Evolutionary conservation across 805 yeast genomes (phyloP), one percentile per base, ranked within the genome.

Genomic region (Candida xyloterini): DNA sequence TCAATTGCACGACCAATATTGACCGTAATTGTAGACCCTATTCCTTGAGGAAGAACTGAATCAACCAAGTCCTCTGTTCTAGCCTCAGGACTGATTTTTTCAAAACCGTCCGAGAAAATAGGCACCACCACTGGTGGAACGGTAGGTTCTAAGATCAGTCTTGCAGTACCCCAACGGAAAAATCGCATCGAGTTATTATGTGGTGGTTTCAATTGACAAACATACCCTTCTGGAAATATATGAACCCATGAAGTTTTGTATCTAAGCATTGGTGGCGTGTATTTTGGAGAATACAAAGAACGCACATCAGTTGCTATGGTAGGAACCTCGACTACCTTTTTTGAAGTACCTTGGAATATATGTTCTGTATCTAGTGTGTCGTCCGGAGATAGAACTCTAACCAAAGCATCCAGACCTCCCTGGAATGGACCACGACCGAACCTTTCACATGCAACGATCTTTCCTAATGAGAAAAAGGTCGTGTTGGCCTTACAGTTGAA

Each of bases 351-450:
- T 16, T 43, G 50, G 36, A 48, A 47, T 50, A 73, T 56, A 34
- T 59, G 57, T 9, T 70, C 73, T 26, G 68, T 53, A 44, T 74
- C 77, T 36, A 77, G 54, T 4, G 81, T 79, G 51, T 82, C 86
- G 57, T 85, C 93, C 0, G 93, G 93, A 28, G 88, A 79, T 35
- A 91, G 63, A 13, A 91, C 63, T 47, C 90, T 67, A 28, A 93
- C 75, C 10, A 91, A 84, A 1, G 96, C 95, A 62, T 91, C 98
- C 8, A 91, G 57, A 0, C 93, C 78, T 1, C 85, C 86, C 64
- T 91, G 99, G 65, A 87, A 91, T 1, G 96, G 95, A 0, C 98
- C 97, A 16, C 73, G 78, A 1, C 98, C 98, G 61, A 90, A 90
- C 48, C 99, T 69, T 52, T 79, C 81, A 2, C 95, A 86, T 1